Percentiles rank a stretch among this genome's conserved stretches.
Evolutionary conservation across 208 protist genomes (phyloP).

Genomic region (Trichomonas tenax): DNA sequence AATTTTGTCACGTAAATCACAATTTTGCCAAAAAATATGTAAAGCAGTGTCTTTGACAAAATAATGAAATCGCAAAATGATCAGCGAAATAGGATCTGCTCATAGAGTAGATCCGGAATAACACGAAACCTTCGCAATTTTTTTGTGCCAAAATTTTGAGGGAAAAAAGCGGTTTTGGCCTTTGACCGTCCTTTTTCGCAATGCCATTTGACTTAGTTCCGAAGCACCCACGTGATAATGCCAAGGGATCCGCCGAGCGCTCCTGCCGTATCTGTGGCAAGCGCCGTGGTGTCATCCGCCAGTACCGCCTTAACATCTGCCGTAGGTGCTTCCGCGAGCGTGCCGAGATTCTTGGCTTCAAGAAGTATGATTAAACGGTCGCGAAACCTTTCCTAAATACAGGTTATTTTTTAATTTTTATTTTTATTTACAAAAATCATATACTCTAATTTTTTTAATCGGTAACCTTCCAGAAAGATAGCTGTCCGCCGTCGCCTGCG

Average conservation of each 20-base stretch:
- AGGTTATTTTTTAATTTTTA: background rate
- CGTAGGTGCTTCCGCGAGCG: conserved; percentile 69
- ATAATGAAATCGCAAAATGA: no score
- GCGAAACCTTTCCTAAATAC: background rate
- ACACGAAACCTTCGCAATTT: no score
- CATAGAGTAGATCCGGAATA: no score
- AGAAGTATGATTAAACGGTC: conserved; percentile 44
- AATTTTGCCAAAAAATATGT: no score
- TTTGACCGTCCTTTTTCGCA: background rate
- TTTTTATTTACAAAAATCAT: background rate
- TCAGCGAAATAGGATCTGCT: no score
- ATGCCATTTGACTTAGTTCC: conserved; percentile 13
- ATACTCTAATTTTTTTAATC: background rate
- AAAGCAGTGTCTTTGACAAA: no score
- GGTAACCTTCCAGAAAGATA: background rate
- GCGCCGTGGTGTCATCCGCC: conserved; percentile 66
- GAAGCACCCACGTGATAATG: conserved; percentile 20
- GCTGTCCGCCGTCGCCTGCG: background rate
- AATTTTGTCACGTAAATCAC: no score
- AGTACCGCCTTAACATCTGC: conserved; percentile 70
- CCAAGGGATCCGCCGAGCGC: background rate
- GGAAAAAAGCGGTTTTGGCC: background rate
- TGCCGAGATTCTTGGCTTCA: conserved; percentile 63
- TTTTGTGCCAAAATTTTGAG: background rate
- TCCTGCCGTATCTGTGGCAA: conserved; percentile 55